Percentiles rank a stretch among this genome's conserved stretches.
Evolutionary conservation across 2,329 filamentous ascomycete genomes (phyloP).

Genomic region (Microsporum ferrugineum): DNA sequence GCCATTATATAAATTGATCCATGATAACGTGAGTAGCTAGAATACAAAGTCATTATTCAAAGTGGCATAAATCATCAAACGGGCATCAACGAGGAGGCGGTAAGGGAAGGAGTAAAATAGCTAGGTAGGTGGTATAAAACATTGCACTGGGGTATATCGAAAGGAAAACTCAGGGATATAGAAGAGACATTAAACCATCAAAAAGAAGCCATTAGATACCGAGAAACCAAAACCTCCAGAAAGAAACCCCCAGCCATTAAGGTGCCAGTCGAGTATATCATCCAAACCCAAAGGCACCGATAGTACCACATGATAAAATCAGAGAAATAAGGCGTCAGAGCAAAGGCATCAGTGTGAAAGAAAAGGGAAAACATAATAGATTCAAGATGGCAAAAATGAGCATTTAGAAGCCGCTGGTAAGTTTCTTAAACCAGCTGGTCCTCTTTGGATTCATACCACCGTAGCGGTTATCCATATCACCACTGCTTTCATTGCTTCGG

Average conservation of each 20-base stretch:
- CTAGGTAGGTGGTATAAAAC: not conserved
- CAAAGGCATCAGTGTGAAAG: not conserved
- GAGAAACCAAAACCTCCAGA: not conserved
- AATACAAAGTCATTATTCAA: not conserved
- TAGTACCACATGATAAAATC: not conserved
- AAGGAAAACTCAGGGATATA: not conserved
- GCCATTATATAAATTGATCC: not conserved
- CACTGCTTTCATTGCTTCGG: slow-evolving; percentile 33
- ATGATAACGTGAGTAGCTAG: not conserved
- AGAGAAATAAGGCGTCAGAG: not conserved
- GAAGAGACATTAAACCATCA: not conserved
- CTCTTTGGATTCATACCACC: slow-evolving; percentile 21
- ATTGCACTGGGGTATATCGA: slow-evolving; percentile 3
- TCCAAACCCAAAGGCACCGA: not conserved
- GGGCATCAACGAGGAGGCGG: not conserved
- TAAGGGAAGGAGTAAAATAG: not conserved
- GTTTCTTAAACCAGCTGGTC: slow-evolving; percentile 35
- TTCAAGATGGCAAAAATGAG: not conserved
- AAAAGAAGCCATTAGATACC: not conserved
- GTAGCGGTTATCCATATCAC: slow-evolving; percentile 26
- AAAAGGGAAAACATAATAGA: not conserved
- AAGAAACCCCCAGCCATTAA: not conserved
- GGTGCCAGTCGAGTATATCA: not conserved
- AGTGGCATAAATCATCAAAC: not conserved
- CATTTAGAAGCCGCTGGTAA: slow-evolving; percentile 21